These are phyloP conservation scores for Atalantia buxifolia DNA, from an alignment of 345 rosid species.

Conservation along the genomic window DNA sequence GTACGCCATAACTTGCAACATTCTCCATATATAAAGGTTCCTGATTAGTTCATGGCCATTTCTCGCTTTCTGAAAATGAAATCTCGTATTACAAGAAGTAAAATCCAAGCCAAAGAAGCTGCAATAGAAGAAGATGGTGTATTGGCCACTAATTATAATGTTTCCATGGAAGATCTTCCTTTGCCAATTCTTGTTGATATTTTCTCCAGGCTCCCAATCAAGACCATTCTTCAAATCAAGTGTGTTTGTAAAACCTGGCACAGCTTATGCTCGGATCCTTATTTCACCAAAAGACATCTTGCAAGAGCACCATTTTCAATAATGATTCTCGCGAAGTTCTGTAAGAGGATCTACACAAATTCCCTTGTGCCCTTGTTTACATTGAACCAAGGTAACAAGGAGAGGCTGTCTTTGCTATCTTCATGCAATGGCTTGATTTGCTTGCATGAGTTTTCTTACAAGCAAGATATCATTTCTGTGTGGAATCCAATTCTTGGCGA, in stretches of 20 bases:
- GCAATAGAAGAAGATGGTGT: neutral
- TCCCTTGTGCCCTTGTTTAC: neutral
- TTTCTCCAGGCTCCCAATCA: conserved; percentile 12
- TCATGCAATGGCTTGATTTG: conserved; percentile 50
- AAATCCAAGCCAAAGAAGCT: neutral
- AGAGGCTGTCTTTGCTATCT: conserved; percentile 23
- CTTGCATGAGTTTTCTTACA: conserved; percentile 27
- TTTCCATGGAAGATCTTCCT: conserved; percentile 3
- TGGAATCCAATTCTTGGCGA: conserved; percentile 49
- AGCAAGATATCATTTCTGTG: conserved; percentile 22
- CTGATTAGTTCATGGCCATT: neutral
- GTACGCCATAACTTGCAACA: too few species aligned
- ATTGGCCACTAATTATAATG: neutral
- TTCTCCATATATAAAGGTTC: too few species aligned
- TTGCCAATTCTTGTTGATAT: conserved; percentile 1
- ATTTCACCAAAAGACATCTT: conserved; percentile 23
- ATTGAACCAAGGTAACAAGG: neutral
- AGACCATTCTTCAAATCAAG: conserved; percentile 30
- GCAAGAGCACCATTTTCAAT: conserved; percentile 21
- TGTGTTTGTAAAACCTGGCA: conserved; percentile 42
- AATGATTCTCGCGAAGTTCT: neutral
- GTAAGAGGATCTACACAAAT: neutral
- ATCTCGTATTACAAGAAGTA: neutral
- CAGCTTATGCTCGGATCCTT: conserved; percentile 27
- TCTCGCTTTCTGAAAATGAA: neutral